Conservation (phyloP, 106 monocot species). For the Acorus gramineus region DNA sequence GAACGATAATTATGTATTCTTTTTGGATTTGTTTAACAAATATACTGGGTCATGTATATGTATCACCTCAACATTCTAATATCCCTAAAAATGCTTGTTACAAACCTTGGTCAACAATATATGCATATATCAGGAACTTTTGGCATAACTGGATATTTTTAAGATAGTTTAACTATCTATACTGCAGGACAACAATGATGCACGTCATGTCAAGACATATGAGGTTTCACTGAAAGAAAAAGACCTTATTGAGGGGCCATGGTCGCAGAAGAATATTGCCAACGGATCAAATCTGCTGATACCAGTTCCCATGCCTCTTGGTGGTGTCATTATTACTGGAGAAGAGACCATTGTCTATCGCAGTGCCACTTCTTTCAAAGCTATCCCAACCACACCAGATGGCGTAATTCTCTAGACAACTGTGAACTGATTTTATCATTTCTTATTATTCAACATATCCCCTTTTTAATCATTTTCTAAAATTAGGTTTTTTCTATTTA, state of each 20-base stretch:
- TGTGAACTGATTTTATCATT: too few relatives aligned
- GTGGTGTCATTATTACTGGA: conserved; percentile 98
- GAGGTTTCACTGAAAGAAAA: conserved; percentile 97
- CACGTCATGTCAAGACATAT: conserved; percentile 96
- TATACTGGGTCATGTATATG: too few relatives aligned
- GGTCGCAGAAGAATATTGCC: conserved; percentile 93
- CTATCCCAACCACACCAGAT: conserved; percentile 85
- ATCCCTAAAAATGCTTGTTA: too few relatives aligned
- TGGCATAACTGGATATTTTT: too few relatives aligned
- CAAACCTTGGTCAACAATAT: too few relatives aligned
- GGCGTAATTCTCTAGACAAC: background rate
- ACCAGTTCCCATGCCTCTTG: conserved; percentile 92
- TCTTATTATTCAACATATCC: too few relatives aligned
- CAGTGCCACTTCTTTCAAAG: conserved; percentile 75
- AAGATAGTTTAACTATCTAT: background rate
- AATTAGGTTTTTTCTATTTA: background rate
- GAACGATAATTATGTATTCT: too few relatives aligned
- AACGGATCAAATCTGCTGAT: conserved; percentile 91
- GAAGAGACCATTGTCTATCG: conserved; percentile 97
- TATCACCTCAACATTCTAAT: too few relatives aligned
- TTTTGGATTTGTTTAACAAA: too few relatives aligned
- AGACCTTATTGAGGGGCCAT: conserved; percentile 95
- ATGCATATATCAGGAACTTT: too few relatives aligned
- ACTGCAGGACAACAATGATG: conserved; percentile 93
- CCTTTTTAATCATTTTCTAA: background rate